A percentile compares a stretch with the other conserved stretches of the same genome.
Evolutionary conservation across 2,329 filamentous ascomycete species (phyloP).

Genomic region (Magnaporthiopsis poae): DNA sequence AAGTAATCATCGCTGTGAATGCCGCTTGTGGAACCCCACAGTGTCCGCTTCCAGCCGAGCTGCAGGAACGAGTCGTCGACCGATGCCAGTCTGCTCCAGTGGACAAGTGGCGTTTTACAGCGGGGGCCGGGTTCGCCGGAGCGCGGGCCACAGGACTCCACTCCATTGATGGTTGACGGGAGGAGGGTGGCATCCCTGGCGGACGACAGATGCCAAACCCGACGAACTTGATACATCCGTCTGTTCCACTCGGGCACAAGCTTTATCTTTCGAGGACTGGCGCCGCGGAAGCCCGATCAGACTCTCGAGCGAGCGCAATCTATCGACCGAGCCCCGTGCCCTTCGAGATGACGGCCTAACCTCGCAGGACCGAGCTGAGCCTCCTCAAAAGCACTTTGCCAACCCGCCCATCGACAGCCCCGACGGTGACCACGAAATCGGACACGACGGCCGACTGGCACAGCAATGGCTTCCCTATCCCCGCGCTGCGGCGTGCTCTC

Average conservation of each 20-base stretch:
- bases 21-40: too few relatives aligned
- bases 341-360: slow-evolving; percentile 6
- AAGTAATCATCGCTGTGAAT: too few relatives aligned
- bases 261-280: background rate
- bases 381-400: background rate
- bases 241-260: too few relatives aligned
- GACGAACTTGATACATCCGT: too few relatives aligned
- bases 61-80: background rate
- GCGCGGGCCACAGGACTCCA: background rate
- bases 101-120: background rate
- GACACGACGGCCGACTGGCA: background rate
- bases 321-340: background rate
- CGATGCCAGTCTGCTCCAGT: background rate
- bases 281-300: background rate
- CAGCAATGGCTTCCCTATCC: background rate
- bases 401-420: background rate
- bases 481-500: background rate
- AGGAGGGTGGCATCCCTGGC: too few relatives aligned
- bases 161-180: background rate
- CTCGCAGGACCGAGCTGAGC: slow-evolving; percentile 8
- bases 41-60: too few relatives aligned
- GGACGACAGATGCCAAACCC: too few relatives aligned
- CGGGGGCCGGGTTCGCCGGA: too few relatives aligned
- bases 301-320: background rate
- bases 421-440: background rate